phyloP scores from a whole-genome alignment of 148 eudicot genomes.

The Linanthus parryae region DNA sequence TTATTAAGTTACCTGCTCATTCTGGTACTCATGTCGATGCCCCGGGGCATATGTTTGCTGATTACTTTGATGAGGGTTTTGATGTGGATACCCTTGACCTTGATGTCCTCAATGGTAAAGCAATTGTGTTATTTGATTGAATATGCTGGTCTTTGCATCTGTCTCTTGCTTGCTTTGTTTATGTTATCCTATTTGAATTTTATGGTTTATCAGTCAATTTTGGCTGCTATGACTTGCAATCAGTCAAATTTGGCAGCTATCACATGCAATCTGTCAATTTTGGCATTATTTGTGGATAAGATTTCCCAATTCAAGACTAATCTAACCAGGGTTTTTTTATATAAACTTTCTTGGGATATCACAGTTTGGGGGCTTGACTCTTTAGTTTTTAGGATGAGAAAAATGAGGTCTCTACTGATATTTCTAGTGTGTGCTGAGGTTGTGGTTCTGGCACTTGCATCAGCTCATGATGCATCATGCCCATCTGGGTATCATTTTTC shows the following conservation, averaged over 20 bases:
- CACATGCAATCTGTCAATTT: too few relatives aligned
- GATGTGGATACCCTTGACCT: slow-evolving; percentile 52
- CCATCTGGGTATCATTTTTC: slow-evolving; percentile 35
- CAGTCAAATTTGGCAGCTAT: too few relatives aligned
- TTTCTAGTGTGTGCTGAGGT: slow-evolving; percentile 14
- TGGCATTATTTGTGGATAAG: too few relatives aligned
- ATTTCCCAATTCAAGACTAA: too few relatives aligned
- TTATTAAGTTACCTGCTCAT: slow-evolving; percentile 38
- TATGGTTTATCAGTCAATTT: too few relatives aligned
- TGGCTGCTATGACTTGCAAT: too few relatives aligned
- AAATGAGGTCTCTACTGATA: slow-evolving; percentile 21
- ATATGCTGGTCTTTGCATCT: background rate
- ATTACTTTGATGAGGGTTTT: slow-evolving; percentile 43
- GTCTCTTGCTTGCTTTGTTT: too few relatives aligned
- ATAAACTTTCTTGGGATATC: too few relatives aligned
- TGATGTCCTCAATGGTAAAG: slow-evolving; percentile 45
- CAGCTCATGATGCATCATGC: slow-evolving; percentile 22
- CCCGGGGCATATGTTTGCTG: slow-evolving; percentile 41
- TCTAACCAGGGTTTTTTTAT: too few relatives aligned
- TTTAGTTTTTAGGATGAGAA: background rate
- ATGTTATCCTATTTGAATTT: too few relatives aligned
- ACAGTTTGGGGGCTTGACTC: background rate
- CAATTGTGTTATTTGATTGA: background rate
- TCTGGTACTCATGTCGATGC: slow-evolving; percentile 60
- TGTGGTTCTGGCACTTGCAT: slow-evolving; percentile 12